phyloP scores from a whole-genome alignment of 768 basidiomycete genomes.

The Pluteus cervinus region DNA sequence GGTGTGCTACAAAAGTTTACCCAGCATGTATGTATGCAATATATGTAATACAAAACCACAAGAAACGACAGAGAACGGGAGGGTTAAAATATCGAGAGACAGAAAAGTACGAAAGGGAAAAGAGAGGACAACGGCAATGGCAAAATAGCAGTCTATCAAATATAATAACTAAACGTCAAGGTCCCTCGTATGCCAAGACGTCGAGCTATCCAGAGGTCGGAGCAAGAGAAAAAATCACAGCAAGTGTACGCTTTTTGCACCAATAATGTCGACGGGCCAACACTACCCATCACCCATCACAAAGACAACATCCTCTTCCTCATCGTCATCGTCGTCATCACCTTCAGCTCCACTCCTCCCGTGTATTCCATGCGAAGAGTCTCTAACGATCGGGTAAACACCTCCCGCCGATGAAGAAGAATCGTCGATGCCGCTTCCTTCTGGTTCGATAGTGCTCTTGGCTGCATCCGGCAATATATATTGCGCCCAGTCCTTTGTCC shows the following conservation, averaged over 20 bases:
- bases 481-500: conserved; percentile 61
- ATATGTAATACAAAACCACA: conserved; percentile 1
- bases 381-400: not conserved
- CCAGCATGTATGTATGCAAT: not conserved
- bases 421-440: not conserved
- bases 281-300: conserved; percentile 56
- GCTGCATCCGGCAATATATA: conserved; percentile 62
- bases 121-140: conserved; percentile 3
- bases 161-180: not conserved
- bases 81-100: conserved; percentile 4
- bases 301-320: conserved; percentile 75
- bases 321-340: conserved; percentile 53
- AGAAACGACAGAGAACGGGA: conserved; percentile 1
- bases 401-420: not conserved
- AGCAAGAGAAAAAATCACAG: conserved; percentile 5
- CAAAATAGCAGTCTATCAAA: conserved; percentile 2
- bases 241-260: not conserved
- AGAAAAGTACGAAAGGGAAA: conserved; percentile 2
- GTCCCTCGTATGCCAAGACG: too few relatives aligned
- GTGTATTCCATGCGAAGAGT: too few relatives aligned
- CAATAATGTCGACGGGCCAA: too few relatives aligned
- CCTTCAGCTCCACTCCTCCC: conserved; percentile 20
- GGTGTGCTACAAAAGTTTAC: not conserved
- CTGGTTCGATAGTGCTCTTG: conserved; percentile 35
- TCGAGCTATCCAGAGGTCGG: too few relatives aligned